Conservation (phyloP, 139 green algal species). For the Mesotaenium endlicherianum region DNA sequence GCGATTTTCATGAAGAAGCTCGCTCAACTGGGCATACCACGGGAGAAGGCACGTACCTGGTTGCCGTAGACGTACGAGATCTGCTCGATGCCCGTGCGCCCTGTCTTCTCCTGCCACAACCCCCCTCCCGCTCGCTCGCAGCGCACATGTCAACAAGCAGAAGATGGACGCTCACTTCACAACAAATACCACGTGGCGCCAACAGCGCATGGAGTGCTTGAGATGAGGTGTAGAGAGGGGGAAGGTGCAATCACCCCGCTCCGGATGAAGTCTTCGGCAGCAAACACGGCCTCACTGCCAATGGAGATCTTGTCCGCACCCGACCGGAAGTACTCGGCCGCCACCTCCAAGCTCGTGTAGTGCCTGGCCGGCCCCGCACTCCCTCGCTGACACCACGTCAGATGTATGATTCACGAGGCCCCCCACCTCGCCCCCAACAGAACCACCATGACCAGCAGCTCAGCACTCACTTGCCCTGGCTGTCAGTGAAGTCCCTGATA, state of each 20-base stretch:
- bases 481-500: slow-evolving; percentile 90
- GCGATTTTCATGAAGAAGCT: too few relatives aligned
- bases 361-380: neutral
- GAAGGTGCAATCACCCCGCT: slow-evolving; percentile 42
- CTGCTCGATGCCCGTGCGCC: slow-evolving; percentile 83
- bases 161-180: neutral
- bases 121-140: neutral
- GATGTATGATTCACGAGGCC: too few relatives aligned
- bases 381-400: neutral
- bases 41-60: slow-evolving; percentile 23
- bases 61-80: slow-evolving; percentile 90
- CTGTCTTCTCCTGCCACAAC: neutral
- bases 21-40: neutral
- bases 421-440: too few relatives aligned
- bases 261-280: slow-evolving; percentile 54
- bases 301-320: slow-evolving; percentile 98
- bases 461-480: slow-evolving; percentile 58
- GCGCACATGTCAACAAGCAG: neutral
- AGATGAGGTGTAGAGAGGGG: too few relatives aligned
- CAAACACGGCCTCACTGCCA: slow-evolving; percentile 76
- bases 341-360: slow-evolving; percentile 90
- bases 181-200: too few relatives aligned
- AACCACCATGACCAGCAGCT: too few relatives aligned
- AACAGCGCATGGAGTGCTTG: too few relatives aligned
- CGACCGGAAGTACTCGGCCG: slow-evolving; percentile 92